A percentile compares a stretch with the other conserved stretches of the same genome.
These are phyloP conservation scores for Apiospora marii DNA, from an alignment of 2,329 filamentous ascomycete genomes.

Conservation along the genomic window DNA sequence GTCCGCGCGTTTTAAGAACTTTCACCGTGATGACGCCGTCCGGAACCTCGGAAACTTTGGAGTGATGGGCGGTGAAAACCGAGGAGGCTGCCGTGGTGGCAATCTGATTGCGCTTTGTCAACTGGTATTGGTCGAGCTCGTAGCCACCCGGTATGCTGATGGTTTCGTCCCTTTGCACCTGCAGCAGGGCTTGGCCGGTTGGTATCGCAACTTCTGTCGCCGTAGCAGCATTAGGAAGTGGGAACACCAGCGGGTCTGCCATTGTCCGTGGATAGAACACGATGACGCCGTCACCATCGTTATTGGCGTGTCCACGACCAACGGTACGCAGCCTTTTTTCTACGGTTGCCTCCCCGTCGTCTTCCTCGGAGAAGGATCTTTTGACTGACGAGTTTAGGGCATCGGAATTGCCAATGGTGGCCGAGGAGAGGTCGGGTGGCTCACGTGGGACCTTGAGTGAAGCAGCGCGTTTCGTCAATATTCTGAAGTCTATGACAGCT, in stretches of 20 bases:
- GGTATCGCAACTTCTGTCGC: slow-evolving; percentile 55
- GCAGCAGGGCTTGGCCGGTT: slow-evolving; percentile 59
- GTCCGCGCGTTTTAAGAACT: slow-evolving; percentile 62
- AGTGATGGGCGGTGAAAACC: slow-evolving; percentile 64
- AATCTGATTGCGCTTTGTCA: slow-evolving; percentile 65
- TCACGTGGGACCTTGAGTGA: slow-evolving; percentile 44
- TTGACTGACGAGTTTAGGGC: slow-evolving; percentile 58
- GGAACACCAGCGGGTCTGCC: slow-evolving; percentile 59
- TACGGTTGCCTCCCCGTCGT: slow-evolving; percentile 45
- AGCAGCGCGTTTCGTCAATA: slow-evolving; percentile 62
- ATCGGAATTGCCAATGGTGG: slow-evolving; percentile 41
- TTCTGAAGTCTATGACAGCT: slow-evolving; percentile 64
- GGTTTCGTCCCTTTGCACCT: slow-evolving; percentile 58
- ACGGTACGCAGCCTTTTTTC: slow-evolving; percentile 52
- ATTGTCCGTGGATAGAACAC: slow-evolving; percentile 59
- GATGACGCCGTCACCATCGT: slow-evolving; percentile 59
- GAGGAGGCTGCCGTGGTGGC: slow-evolving; percentile 62
- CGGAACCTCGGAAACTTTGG: slow-evolving; percentile 48
- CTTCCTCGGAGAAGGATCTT: slow-evolving; percentile 55
- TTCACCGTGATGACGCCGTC: slow-evolving; percentile 67
- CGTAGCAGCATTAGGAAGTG: slow-evolving; percentile 55
- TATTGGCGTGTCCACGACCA: slow-evolving; percentile 36
- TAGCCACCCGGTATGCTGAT: slow-evolving; percentile 57
- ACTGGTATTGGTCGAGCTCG: slow-evolving; percentile 60
- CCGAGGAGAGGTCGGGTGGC: slow-evolving; percentile 39